A percentile compares a stretch with the other conserved stretches of the same genome.
phyloP scores from a whole-genome alignment of 2,329 filamentous ascomycete genomes.

The Aureobasidium sp. region DNA sequence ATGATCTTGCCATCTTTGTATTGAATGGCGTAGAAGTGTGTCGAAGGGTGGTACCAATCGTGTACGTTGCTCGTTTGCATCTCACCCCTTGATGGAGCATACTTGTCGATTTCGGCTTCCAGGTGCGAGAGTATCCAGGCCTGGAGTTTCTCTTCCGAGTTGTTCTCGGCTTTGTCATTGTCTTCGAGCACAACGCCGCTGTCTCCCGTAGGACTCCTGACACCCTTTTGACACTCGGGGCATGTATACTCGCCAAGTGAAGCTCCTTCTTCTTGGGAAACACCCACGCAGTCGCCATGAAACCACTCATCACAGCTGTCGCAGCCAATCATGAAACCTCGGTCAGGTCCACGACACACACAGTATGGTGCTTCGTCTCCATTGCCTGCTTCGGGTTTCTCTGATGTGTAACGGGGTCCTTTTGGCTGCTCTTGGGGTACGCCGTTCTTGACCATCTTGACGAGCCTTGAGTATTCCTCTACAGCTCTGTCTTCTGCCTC shows the following conservation, averaged over 20 bases:
- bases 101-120: conserved; percentile 15
- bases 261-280: conserved; percentile 28
- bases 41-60: conserved; percentile 26
- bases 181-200: conserved; percentile 15
- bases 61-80: conserved; percentile 20
- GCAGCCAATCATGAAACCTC: conserved; percentile 62
- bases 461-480: conserved; percentile 20
- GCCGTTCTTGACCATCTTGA: conserved; percentile 17
- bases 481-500: conserved; percentile 12
- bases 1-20: conserved; percentile 20
- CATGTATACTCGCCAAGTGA: conserved; percentile 11
- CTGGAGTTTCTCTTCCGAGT: conserved; percentile 21
- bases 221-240: background rate
- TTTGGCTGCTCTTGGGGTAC: background rate
- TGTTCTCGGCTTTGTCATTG: conserved; percentile 14
- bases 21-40: conserved; percentile 24
- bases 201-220: background rate
- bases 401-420: conserved; percentile 1
- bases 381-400: conserved; percentile 15
- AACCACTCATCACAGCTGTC: conserved; percentile 80
- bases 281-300: conserved; percentile 65
- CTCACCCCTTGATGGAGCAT: conserved; percentile 13
- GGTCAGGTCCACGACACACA: conserved; percentile 4
- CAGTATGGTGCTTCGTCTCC: background rate
- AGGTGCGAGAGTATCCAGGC: conserved; percentile 26